phyloP scores from a whole-genome alignment of 2,329 filamentous ascomycete species.

The Fusarium praegraminearum region DNA sequence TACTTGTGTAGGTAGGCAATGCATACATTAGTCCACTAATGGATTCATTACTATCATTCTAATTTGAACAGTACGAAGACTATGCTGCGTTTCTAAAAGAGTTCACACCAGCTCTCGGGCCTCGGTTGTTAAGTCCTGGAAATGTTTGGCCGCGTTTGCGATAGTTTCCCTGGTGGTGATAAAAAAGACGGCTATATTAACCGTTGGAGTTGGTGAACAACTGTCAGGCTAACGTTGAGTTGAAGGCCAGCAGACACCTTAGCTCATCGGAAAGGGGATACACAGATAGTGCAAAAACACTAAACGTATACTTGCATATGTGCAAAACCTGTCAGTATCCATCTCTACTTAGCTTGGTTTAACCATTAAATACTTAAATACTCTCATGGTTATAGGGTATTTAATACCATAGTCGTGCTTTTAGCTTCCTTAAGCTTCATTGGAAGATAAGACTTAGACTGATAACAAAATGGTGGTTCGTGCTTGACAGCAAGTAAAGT shows the following conservation, averaged over 20 bases:
- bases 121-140: background rate
- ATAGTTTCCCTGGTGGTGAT: no score
- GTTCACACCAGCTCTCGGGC: background rate
- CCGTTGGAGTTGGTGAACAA: background rate
- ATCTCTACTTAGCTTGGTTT: background rate
- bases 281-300: no score
- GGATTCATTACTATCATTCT: background rate
- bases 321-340: background rate
- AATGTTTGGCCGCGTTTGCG: background rate
- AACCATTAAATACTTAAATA: background rate
- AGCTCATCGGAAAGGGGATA: no score
- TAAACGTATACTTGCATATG: background rate
- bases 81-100: background rate
- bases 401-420: background rate
- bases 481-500: background rate
- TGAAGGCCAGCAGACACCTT: no score
- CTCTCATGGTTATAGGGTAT: constrained; percentile 19
- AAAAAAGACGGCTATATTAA: constrained; percentile 10
- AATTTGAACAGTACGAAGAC: background rate
- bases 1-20: no score
- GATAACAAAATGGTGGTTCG: constrained; percentile 5
- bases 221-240: background rate
- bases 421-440: background rate
- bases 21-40: background rate
- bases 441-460: constrained; percentile 2